Conservation (phyloP, 2,329 filamentous ascomycete genomes). For the Phyllosticta citribraziliensis region DNA sequence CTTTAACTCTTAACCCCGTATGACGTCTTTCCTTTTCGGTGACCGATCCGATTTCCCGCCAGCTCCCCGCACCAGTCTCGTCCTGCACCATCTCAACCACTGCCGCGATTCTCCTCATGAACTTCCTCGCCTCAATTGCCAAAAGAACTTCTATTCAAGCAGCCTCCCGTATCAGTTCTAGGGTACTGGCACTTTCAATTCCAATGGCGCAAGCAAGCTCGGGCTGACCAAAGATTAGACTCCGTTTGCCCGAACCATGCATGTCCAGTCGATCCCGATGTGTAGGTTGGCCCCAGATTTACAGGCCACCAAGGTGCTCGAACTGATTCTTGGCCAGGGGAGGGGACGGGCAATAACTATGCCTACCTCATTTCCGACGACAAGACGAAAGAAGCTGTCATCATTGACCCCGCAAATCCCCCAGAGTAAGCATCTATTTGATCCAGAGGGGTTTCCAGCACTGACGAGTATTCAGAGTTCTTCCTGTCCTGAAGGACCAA, state of each 20-base stretch:
- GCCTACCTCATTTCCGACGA: conserved; percentile 54
- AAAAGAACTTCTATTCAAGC: conserved; percentile 1
- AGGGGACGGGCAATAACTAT: conserved; percentile 71
- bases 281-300: conserved; percentile 46
- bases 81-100: not conserved
- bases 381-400: conserved; percentile 42
- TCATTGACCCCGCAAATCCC: conserved; percentile 73
- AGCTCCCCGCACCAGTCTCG: conserved; percentile 2
- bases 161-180: not conserved
- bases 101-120: conserved; percentile 8
- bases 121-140: conserved; percentile 3
- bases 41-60: not conserved
- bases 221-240: not conserved
- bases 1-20: conserved; percentile 4
- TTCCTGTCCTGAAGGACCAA: conserved; percentile 61
- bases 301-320: conserved; percentile 5
- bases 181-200: not conserved
- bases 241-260: conserved; percentile 50
- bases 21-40: conserved; percentile 2
- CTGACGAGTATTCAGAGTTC: conserved; percentile 37
- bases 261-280: conserved; percentile 83
- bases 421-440: conserved; percentile 52
- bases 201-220: not conserved
- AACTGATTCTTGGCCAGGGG: conserved; percentile 44
- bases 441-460: not conserved